Evolutionary conservation across 345 rosid species (phyloP).

Genomic region (Lagerstroemia speciosa): DNA sequence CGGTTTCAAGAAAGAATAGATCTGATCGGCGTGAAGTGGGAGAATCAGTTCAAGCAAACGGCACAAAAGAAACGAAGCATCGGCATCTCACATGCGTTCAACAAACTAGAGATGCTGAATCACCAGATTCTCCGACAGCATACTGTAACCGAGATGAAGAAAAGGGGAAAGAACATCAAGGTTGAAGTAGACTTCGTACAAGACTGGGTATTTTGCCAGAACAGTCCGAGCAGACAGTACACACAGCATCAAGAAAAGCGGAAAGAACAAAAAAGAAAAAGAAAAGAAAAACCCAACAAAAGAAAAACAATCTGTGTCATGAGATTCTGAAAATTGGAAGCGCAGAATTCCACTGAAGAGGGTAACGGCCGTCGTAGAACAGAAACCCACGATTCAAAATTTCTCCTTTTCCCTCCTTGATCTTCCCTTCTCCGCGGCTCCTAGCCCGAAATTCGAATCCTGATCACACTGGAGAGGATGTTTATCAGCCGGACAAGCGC

Average conservation of each 20-base stretch:
- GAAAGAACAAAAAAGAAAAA: too few species aligned
- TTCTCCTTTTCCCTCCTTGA: too few species aligned
- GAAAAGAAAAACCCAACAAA: background rate
- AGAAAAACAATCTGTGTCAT: too few species aligned
- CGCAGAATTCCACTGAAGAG: too few species aligned
- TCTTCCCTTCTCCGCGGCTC: too few species aligned
- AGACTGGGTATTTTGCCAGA: background rate
- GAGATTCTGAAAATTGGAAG: too few species aligned
- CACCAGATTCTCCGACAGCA: background rate
- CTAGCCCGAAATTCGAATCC: too few species aligned
- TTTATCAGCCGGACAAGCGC: background rate
- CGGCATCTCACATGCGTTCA: background rate
- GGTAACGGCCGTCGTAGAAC: too few species aligned
- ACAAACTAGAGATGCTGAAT: background rate
- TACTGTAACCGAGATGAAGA: too few species aligned
- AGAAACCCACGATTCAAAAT: too few species aligned
- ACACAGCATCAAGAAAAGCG: background rate
- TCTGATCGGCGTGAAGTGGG: background rate
- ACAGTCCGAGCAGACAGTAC: background rate
- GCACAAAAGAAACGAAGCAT: background rate
- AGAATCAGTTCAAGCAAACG: background rate
- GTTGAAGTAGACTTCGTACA: background rate
- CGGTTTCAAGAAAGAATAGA: too few species aligned
- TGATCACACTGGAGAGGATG: background rate
- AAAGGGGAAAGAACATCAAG: background rate